Evolutionary conservation across 2,329 filamentous ascomycete genomes (phyloP).

Genomic region (Ophiostoma tasmaniense): DNA sequence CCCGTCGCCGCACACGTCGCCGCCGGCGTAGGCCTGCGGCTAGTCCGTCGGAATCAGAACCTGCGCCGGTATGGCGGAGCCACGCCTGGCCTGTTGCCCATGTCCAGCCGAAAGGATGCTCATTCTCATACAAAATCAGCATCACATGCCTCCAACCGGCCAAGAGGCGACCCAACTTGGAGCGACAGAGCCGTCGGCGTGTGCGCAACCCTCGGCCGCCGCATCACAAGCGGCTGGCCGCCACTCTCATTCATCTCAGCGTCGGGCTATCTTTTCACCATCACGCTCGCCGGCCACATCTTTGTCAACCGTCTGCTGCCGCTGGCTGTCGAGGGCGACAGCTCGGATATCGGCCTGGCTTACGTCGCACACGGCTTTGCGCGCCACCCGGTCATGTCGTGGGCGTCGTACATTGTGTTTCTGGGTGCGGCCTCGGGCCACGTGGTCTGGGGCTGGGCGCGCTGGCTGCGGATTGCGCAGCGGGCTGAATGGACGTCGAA

Average conservation of each 20-base stretch:
- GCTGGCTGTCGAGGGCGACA: constrained; percentile 69
- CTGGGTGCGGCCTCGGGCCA: constrained; percentile 63
- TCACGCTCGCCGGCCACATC: constrained; percentile 61
- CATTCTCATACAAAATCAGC: not conserved
- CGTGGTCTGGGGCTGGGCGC: constrained; percentile 77
- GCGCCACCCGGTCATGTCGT: constrained; percentile 57
- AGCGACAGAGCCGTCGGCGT: not conserved
- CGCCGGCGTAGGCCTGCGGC: constrained; percentile 67
- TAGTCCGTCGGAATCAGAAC: constrained; percentile 64
- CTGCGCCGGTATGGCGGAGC: constrained; percentile 67
- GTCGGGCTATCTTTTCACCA: constrained; percentile 62
- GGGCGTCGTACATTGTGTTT: constrained; percentile 59
- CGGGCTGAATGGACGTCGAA: constrained; percentile 37
- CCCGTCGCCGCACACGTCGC: constrained; percentile 68
- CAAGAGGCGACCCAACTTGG: not conserved
- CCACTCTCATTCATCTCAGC: constrained; percentile 58
- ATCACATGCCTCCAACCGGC: not conserved
- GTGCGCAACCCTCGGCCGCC: not conserved
- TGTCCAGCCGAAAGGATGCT: not conserved
- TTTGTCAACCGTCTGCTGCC: constrained; percentile 70
- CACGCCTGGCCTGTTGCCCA: constrained; percentile 39
- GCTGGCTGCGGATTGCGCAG: constrained; percentile 63
- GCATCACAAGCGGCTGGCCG: constrained; percentile 50
- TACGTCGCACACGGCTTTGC: constrained; percentile 83
- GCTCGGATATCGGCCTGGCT: constrained; percentile 72